Evolutionary conservation across 2,329 filamentous ascomycete species (phyloP).

Genomic region (Scedosporium aurantiacum): DNA sequence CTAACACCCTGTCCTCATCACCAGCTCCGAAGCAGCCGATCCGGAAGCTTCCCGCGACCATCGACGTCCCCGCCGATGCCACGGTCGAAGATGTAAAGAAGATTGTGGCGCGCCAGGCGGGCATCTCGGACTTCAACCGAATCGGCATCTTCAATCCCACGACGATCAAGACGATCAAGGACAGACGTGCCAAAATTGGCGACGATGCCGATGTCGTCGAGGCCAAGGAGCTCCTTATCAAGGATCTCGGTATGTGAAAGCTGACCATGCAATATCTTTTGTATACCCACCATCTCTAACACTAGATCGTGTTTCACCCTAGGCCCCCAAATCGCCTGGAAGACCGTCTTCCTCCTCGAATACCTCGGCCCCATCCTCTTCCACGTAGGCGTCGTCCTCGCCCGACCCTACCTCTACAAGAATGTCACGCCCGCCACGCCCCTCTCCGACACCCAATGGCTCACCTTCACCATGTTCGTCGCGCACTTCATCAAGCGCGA

Average conservation of each 20-base stretch:
- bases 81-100: constrained; percentile 52
- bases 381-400: constrained; percentile 61
- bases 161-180: constrained; percentile 52
- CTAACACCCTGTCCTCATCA: background rate
- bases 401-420: constrained; percentile 54
- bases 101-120: constrained; percentile 37
- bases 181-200: constrained; percentile 43
- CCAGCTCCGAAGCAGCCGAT: constrained; percentile 38
- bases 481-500: constrained; percentile 93
- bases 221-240: constrained; percentile 61
- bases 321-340: constrained; percentile 88
- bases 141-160: constrained; percentile 50
- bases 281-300: background rate
- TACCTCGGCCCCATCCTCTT: constrained; percentile 87
- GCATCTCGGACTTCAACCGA: constrained; percentile 47
- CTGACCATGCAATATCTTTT: background rate
- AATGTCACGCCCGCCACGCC: constrained; percentile 28
- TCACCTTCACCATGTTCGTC: constrained; percentile 63
- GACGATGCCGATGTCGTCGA: constrained; percentile 37
- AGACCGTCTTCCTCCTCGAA: constrained; percentile 88
- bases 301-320: constrained; percentile 6
- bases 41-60: constrained; percentile 39
- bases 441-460: constrained; percentile 57
- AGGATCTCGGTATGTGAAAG: constrained; percentile 67
- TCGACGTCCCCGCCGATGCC: constrained; percentile 37